Evolutionary conservation across 352 stramenopile species (phyloP), one percentile per base, ranked within the genome.

Genomic region (Phytophthora syringae): DNA sequence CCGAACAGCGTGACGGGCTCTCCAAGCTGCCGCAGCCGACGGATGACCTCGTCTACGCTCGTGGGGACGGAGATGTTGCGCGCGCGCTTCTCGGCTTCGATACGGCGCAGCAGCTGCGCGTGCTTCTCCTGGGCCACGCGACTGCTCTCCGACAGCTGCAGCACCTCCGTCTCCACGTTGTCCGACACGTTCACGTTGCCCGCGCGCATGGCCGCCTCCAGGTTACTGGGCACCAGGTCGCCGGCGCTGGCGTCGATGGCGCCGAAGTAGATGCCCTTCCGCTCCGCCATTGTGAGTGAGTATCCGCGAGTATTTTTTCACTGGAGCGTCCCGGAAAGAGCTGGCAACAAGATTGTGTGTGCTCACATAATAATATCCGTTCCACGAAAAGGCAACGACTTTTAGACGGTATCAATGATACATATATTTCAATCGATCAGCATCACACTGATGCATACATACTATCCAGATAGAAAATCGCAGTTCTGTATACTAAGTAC

Each of bases 1-100:
- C 96, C 97, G 75, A 99, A 99, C 12, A 99, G 79, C 62, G 94
- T 97, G 25, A 98, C 87, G 16, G 97, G 97, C 30, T 98, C 79
- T 5, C 94, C 89, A 37, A 98, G 71, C 64, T 89, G 74, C 18
- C 97, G 94, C 52, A 99, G 77, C 11, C 86, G 80, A 32, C 81
- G 68, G 22, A 97, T 88, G 18, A 99, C 94, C 57, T 99, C 89
- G 13, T 95, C 79, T 1, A 93, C 83, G 32, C 90, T 89, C 4
- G 97, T 99, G 21, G 97, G 97, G 16, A 99, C 97, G 37, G 90
- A 82, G 22, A 99, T 94, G 36, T 83, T 86, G 25, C 94, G 76
- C 16, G 94, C 92, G 6, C 89, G 86, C 64, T 96, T 95, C 71
- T 98, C 91, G 2, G 93, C 87, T 67, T 99, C 95, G 22, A 98